These are phyloP conservation scores for Tuctoria greenei DNA, from an alignment of 176 grass and related monocot species.

Conservation along the genomic window DNA sequence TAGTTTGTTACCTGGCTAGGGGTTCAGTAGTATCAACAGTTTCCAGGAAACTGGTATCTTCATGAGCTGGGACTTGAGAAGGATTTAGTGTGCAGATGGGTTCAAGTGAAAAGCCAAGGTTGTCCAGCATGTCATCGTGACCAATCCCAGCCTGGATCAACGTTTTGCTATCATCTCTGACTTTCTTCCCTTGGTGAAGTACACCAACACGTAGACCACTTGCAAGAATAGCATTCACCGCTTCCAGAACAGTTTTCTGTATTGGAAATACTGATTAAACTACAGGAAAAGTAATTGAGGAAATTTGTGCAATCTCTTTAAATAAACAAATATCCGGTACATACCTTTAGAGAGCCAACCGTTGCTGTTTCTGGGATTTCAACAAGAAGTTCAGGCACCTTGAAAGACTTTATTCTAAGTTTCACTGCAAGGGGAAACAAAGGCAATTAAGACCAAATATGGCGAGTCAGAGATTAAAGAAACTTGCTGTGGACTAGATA, in stretches of 20 bases:
- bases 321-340: conserved; percentile 17
- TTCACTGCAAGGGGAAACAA: conserved; percentile 58
- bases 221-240: conserved; percentile 80
- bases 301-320: neutral
- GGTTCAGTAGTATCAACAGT: conserved; percentile 63
- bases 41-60: conserved; percentile 58
- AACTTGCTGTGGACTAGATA: neutral
- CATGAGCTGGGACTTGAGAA: conserved; percentile 37
- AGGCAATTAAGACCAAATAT: conserved; percentile 4
- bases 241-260: conserved; percentile 91
- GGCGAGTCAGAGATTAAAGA: neutral
- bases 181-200: conserved; percentile 82
- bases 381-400: conserved; percentile 93
- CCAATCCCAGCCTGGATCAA: conserved; percentile 72
- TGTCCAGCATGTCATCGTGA: conserved; percentile 52
- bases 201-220: conserved; percentile 72
- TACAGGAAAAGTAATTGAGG: neutral
- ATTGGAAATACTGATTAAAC: conserved; percentile 47
- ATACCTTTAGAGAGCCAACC: conserved; percentile 90
- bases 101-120: conserved; percentile 81
- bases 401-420: conserved; percentile 90
- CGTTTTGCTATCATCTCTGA: conserved; percentile 82
- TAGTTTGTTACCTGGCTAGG: conserved; percentile 65
- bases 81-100: conserved; percentile 54
- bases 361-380: conserved; percentile 92